These are phyloP conservation scores for Fusarium sp. DNA, from an alignment of 2,329 filamentous ascomycete species.

Conservation along the genomic window DNA sequence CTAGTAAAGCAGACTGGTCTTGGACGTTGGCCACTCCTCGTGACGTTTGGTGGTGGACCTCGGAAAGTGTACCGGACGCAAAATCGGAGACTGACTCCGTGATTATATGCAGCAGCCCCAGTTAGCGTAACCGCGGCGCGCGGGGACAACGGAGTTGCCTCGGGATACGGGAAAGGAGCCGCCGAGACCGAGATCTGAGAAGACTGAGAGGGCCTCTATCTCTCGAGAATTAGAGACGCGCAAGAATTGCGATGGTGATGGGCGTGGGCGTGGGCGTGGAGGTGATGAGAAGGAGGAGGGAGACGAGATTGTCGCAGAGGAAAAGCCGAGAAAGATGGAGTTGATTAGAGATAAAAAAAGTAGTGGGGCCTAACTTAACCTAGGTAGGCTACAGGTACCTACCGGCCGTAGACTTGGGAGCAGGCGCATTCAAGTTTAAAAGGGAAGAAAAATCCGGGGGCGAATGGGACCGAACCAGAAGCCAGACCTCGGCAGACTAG, in stretches of 20 bases:
- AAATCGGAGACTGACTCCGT: conserved; percentile 35
- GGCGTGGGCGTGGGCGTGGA: conserved; percentile 5
- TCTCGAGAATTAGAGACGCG: background rate
- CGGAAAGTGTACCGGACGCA: conserved; percentile 31
- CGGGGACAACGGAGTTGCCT: conserved; percentile 36
- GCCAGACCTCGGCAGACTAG: conserved; percentile 37
- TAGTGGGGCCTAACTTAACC: conserved; percentile 16
- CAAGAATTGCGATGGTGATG: background rate
- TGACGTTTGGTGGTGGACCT: conserved; percentile 34
- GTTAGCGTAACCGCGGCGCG: conserved; percentile 31
- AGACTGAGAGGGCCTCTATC: background rate
- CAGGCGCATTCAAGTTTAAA: conserved; percentile 17
- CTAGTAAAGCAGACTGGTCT: conserved; percentile 1
- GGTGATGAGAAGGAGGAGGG: background rate
- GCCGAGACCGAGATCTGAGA: background rate
- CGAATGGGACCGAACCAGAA: conserved; percentile 28
- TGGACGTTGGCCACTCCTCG: conserved; percentile 19
- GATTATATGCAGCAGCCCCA: conserved; percentile 32
- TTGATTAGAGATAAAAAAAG: conserved; percentile 29
- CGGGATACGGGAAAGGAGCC: conserved; percentile 22
- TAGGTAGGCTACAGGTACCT: background rate
- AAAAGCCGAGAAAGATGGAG: conserved; percentile 29
- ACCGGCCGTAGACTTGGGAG: background rate
- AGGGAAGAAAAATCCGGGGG: conserved; percentile 43
- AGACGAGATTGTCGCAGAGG: conserved; percentile 4